A percentile compares a stretch with the other conserved stretches of the same genome.
Evolutionary conservation across 108 stramenopile species (phyloP).

Genomic region (Fistulifera solaris): DNA sequence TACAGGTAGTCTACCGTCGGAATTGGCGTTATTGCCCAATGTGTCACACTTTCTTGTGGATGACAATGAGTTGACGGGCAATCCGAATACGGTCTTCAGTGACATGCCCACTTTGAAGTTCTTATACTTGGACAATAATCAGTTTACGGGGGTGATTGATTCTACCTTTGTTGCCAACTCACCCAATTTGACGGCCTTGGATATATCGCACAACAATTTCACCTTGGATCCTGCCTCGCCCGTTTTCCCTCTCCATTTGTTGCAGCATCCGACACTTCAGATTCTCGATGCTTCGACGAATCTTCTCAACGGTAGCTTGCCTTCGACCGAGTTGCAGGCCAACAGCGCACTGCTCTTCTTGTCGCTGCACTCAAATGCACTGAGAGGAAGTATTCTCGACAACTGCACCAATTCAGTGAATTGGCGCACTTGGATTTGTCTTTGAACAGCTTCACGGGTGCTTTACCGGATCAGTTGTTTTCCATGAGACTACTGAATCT

Average conservation of each 20-base stretch:
- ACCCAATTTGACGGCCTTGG: constrained; percentile 17
- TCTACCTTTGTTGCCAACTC: neutral
- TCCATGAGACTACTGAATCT: constrained; percentile 8
- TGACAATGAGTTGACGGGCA: constrained; percentile 24
- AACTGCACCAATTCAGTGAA: neutral
- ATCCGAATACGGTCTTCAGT: constrained; percentile 4
- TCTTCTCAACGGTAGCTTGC: neutral
- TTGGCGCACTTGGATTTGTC: constrained; percentile 1
- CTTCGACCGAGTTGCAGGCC: constrained; percentile 10
- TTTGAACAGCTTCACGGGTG: constrained; percentile 16
- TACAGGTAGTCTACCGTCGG: neutral
- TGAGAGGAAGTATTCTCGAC: neutral
- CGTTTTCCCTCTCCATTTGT: constrained; percentile 11
- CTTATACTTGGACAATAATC: constrained; percentile 27
- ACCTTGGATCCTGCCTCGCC: constrained; percentile 14
- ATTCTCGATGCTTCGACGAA: neutral
- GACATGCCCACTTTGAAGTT: constrained; percentile 14
- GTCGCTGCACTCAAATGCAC: neutral
- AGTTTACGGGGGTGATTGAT: constrained; percentile 18
- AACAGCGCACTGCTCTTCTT: too few relatives aligned
- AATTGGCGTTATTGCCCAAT: neutral
- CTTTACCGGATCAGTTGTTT: constrained; percentile 12
- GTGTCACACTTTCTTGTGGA: constrained; percentile 21
- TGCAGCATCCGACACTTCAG: constrained; percentile 11
- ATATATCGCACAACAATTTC: constrained; percentile 25